Percentiles rank a stretch among this genome's conserved stretches.
Evolutionary conservation across 306 rosid species (phyloP).

Genomic region (Sicyos baderoa): DNA sequence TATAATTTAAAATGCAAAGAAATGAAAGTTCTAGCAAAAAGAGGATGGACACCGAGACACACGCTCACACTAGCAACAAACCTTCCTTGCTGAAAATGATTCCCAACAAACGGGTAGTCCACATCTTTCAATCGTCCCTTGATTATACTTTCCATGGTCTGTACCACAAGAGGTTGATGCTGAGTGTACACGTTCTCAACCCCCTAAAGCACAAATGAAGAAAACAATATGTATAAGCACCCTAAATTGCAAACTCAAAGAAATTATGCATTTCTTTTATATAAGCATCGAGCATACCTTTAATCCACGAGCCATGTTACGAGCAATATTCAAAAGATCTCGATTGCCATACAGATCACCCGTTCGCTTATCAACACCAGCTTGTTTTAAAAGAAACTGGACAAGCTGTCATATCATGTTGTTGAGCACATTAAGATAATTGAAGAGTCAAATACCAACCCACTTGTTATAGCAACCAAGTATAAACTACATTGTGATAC

Average conservation of each 20-base stretch:
- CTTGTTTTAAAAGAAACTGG: constrained; percentile 93
- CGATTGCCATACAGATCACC: constrained; percentile 87
- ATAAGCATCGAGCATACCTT: constrained; percentile 45
- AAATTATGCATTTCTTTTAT: constrained; percentile 20
- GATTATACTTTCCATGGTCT: constrained; percentile 80
- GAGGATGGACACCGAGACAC: background rate
- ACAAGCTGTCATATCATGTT: constrained; percentile 60
- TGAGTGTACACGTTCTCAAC: constrained; percentile 91
- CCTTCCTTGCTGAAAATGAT: constrained; percentile 98
- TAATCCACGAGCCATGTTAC: constrained; percentile 93
- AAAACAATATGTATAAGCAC: constrained; percentile 20
- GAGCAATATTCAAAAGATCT: constrained; percentile 88
- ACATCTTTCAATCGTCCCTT: constrained; percentile 90
- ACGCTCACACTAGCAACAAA: constrained; percentile 32
- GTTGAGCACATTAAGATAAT: constrained; percentile 32
- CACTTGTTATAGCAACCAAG: background rate
- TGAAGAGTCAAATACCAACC: constrained; percentile 14
- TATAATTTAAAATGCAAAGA: background rate
- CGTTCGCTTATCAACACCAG: constrained; percentile 84
- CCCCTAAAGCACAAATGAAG: constrained; percentile 47
- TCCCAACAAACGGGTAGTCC: constrained; percentile 79
- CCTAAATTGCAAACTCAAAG: constrained; percentile 22
- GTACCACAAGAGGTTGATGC: constrained; percentile 82
- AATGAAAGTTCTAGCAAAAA: background rate
- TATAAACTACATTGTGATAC: background rate